A percentile compares a stretch with the other conserved stretches of the same genome.
phyloP scores from a whole-genome alignment of 148 eudicot genomes.

The Camellia sinensis region DNA sequence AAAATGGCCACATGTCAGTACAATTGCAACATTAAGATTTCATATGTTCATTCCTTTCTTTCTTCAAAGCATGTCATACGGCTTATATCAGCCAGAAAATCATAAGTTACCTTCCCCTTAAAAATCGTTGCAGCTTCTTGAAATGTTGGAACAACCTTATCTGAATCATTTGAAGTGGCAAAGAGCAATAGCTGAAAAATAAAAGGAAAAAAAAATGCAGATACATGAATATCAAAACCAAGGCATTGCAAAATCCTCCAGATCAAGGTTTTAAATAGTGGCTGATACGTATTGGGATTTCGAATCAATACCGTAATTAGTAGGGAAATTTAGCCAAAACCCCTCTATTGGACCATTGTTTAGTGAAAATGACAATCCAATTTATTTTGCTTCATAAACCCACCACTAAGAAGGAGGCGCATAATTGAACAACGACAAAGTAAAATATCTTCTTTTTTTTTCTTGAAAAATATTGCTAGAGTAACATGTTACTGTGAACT shows the following conservation, averaged over 20 bases:
- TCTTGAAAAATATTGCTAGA: too few species aligned
- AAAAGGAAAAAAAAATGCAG: background rate
- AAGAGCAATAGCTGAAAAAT: constrained; percentile 68
- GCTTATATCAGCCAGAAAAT: background rate
- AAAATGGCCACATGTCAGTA: background rate
- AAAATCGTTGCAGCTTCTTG: constrained; percentile 79
- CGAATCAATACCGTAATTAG: too few species aligned
- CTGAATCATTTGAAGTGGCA: constrained; percentile 67
- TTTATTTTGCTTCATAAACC: too few species aligned
- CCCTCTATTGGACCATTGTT: too few species aligned
- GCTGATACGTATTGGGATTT: too few species aligned
- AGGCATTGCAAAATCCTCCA: background rate
- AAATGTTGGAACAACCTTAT: constrained; percentile 57
- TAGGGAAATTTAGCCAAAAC: too few species aligned
- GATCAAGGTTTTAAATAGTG: too few species aligned
- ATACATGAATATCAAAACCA: constrained; percentile 16
- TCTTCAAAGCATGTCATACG: background rate
- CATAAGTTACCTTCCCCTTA: constrained; percentile 75
- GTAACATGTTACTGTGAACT: too few species aligned
- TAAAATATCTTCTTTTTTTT: too few species aligned
- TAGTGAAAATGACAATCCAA: too few species aligned
- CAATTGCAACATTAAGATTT: background rate
- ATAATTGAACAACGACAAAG: too few species aligned
- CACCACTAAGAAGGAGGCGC: too few species aligned
- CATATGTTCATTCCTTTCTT: background rate